These are phyloP conservation scores for Xylaria sp. DNA, from an alignment of 2,329 filamentous ascomycete genomes.

Conservation along the genomic window DNA sequence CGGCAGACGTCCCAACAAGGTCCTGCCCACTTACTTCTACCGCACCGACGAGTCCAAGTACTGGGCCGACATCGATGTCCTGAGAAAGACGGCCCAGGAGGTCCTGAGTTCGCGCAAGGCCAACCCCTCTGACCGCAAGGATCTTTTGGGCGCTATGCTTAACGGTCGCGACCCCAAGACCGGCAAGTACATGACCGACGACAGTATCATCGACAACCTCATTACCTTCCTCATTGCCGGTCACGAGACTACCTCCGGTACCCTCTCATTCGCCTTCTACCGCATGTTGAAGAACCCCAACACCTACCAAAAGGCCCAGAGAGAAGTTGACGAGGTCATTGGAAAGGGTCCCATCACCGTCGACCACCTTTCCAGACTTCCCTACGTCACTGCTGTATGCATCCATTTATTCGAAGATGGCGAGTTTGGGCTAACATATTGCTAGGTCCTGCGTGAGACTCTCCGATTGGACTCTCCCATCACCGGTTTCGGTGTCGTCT, in stretches of 20 bases:
- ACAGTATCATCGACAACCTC: slow-evolving; percentile 62
- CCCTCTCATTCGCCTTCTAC: slow-evolving; percentile 61
- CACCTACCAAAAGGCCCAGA: slow-evolving; percentile 54
- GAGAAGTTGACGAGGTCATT: slow-evolving; percentile 62
- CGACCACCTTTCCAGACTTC: slow-evolving; percentile 58
- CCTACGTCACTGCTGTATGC: slow-evolving; percentile 57
- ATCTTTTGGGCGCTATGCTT: slow-evolving; percentile 66
- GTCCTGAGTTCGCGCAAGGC: slow-evolving; percentile 54
- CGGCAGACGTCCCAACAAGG: slow-evolving; percentile 45
- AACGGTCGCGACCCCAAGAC: slow-evolving; percentile 62
- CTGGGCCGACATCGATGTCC: slow-evolving; percentile 47
- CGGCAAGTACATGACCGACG: slow-evolving; percentile 57
- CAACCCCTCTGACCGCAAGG: slow-evolving; percentile 53
- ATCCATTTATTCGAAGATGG: background rate
- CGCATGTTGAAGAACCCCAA: slow-evolving; percentile 59
- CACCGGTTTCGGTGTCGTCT: slow-evolving; percentile 49
- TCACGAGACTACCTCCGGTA: slow-evolving; percentile 66
- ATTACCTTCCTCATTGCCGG: slow-evolving; percentile 68
- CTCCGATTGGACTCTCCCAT: slow-evolving; percentile 59
- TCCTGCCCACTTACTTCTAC: slow-evolving; percentile 46
- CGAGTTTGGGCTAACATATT: background rate
- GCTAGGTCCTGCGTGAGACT: slow-evolving; percentile 56
- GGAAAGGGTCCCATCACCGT: slow-evolving; percentile 52
- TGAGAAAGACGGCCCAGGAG: slow-evolving; percentile 53
- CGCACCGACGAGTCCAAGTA: slow-evolving; percentile 46